Percentiles rank a stretch among this genome's conserved stretches.
Evolutionary conservation across 306 rosid species (phyloP).

Genomic region (Gleditsia sinensis): DNA sequence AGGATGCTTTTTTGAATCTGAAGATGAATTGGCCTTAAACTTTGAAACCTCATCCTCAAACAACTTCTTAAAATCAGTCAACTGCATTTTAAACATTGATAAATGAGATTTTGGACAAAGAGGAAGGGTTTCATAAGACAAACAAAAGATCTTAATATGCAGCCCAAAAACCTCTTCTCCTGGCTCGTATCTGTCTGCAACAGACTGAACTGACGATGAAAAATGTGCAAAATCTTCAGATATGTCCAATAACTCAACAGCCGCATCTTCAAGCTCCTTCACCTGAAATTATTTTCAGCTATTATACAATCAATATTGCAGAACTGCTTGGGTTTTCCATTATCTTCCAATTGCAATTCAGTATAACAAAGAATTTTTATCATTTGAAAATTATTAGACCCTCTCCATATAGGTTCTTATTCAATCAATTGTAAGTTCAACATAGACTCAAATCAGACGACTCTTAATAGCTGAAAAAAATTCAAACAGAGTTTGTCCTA

Average conservation of each 20-base stretch:
- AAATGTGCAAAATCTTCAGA: conserved; percentile 56
- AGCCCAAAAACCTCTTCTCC: conserved; percentile 56
- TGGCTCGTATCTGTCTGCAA: conserved; percentile 64
- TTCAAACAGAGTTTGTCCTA: neutral
- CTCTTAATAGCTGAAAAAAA: neutral
- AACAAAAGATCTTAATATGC: conserved; percentile 18
- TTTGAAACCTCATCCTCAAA: conserved; percentile 61
- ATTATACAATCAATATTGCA: neutral
- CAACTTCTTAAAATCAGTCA: conserved; percentile 67
- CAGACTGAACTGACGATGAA: conserved; percentile 64
- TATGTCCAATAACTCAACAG: conserved; percentile 51
- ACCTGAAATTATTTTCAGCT: conserved; percentile 49
- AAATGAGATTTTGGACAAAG: conserved; percentile 8
- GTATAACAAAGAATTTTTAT: neutral
- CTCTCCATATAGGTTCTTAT: neutral
- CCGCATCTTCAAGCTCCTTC: conserved; percentile 76
- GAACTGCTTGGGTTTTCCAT: neutral
- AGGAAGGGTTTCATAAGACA: conserved; percentile 1
- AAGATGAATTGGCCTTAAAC: conserved; percentile 46
- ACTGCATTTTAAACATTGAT: conserved; percentile 46
- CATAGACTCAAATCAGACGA: neutral
- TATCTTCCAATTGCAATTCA: conserved; percentile 9
- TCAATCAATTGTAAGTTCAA: neutral
- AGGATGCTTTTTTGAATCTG: conserved; percentile 45
- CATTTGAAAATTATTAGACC: neutral